Conservation (phyloP, 2,329 filamentous ascomycete genomes). For the Aspergillus puulaauensis region DNA sequence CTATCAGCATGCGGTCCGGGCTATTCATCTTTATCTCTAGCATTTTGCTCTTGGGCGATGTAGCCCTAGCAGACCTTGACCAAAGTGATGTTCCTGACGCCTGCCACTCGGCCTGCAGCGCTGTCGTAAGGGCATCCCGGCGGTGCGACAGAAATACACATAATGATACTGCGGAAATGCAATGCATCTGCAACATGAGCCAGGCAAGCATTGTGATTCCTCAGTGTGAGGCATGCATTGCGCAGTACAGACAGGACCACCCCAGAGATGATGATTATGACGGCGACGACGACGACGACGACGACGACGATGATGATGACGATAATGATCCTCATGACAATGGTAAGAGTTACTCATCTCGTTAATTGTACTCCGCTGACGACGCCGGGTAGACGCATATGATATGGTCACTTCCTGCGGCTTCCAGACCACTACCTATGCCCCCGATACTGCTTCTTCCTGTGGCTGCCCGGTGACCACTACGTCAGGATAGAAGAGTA, state of each 20-base stretch:
- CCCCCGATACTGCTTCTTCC: slow-evolving; percentile 3
- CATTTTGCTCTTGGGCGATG: slow-evolving; percentile 23
- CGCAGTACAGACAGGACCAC: slow-evolving; percentile 21
- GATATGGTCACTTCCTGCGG: slow-evolving; percentile 29
- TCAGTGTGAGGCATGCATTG: slow-evolving; percentile 33
- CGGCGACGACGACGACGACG: too few species aligned
- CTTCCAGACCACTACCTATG: slow-evolving; percentile 29
- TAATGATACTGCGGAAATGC: slow-evolving; percentile 24
- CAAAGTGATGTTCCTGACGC: slow-evolving; percentile 27
- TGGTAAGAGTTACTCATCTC: slow-evolving; percentile 16
- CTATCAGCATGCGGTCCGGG: slow-evolving; percentile 12
- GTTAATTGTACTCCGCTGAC: slow-evolving; percentile 5
- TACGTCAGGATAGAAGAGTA: too few species aligned
- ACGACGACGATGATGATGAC: too few species aligned
- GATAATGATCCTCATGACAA: slow-evolving; percentile 23
- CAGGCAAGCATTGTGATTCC: slow-evolving; percentile 26
- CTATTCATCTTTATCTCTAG: slow-evolving; percentile 24
- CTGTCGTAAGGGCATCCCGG: slow-evolving; percentile 24
- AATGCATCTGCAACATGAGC: slow-evolving; percentile 30
- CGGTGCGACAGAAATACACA: slow-evolving; percentile 24
- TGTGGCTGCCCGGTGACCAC: too few species aligned
- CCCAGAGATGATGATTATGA: slow-evolving; percentile 19
- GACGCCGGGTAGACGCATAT: slow-evolving; percentile 24
- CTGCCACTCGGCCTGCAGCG: slow-evolving; percentile 27
- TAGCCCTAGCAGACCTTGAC: slow-evolving; percentile 24